These are phyloP conservation scores for Scorias spongiosa DNA, from an alignment of 2,329 filamentous ascomycete genomes.

Conservation along the genomic window DNA sequence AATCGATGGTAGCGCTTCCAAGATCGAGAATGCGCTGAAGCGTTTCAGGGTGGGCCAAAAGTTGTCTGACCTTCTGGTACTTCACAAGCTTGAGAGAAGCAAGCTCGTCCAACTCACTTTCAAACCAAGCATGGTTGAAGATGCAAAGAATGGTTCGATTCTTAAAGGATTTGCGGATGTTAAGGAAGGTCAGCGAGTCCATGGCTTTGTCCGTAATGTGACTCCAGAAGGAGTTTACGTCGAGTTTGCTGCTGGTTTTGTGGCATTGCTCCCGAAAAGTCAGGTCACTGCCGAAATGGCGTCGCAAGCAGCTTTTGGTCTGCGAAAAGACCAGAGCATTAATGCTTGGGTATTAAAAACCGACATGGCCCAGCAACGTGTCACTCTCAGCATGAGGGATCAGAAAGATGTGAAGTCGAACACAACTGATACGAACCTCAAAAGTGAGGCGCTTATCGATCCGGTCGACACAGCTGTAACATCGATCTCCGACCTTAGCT, in stretches of 20 bases:
- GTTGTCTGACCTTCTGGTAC: conserved; percentile 63
- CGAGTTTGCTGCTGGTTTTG: conserved; percentile 67
- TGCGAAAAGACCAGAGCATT: conserved; percentile 63
- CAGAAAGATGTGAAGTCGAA: conserved; percentile 27
- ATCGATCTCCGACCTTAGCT: conserved; percentile 54
- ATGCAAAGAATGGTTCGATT: conserved; percentile 55
- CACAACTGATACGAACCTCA: conserved; percentile 14
- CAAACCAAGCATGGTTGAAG: conserved; percentile 69
- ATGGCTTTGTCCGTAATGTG: conserved; percentile 75
- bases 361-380: conserved; percentile 53
- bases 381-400: conserved; percentile 47
- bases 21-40: conserved; percentile 61
- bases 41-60: conserved; percentile 74
- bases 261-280: conserved; percentile 64
- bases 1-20: conserved; percentile 67
- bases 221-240: conserved; percentile 70
- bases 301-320: conserved; percentile 57
- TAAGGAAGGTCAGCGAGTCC: conserved; percentile 50
- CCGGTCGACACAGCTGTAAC: conserved; percentile 50
- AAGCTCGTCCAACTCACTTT: conserved; percentile 62
- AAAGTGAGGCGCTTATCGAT: conserved; percentile 31
- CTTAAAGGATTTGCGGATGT: conserved; percentile 59
- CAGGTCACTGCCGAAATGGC: conserved; percentile 59
- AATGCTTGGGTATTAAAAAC: conserved; percentile 56
- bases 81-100: conserved; percentile 72